Evolutionary conservation across 257 asterid genomes (phyloP), one percentile per base, ranked within the genome.

Genomic region (Petrea volubilis): DNA sequence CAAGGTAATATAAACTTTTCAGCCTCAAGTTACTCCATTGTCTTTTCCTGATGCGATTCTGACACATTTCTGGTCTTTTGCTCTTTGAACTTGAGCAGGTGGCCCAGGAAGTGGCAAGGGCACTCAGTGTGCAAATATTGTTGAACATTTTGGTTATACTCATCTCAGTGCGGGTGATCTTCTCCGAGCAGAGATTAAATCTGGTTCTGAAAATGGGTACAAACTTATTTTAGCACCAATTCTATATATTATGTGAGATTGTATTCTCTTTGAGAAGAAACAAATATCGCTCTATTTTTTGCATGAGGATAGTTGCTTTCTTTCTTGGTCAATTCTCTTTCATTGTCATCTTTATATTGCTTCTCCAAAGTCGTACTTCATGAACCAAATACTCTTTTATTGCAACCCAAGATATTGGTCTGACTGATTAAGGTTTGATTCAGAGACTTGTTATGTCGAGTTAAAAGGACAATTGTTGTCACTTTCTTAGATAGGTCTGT

Each of bases 21-120:
- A 60, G 28, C 8, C 60, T 24, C 62, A 73, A 20, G 33, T 24
- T 31, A 13, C 24, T 24, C 31, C 36, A 31, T 59, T 38, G 4
- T 5, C 49, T 50, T 41, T 43, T 21, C 9, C 24, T 58, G 46
- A 46, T 47, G 63, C n/a, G 33, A 11, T 66, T 46, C 34, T 74
- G 44, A 76, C 29, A 11, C n/a, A n/a, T 60, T 43, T 67, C 7
- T 73, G 36, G 40, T 21, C 58, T 75, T 66, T 51, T 51, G 17
- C 57, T n/a, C 62, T 58, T 62, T 72, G 23, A 62, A 66, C 52
- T 66, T 34, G 83, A 76, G 62, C 87, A 93, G 98, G 98, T 76
- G 98, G 98, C 60, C 98, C 98, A 20, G 97, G 98, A 57, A 93
- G 98, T 79, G 98, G 98, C 23, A 93, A 90, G 92, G 98, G 98